Base-by-base conservation (phyloP, 352 stramenopile species). In the Pythium aristosporum region DNA sequence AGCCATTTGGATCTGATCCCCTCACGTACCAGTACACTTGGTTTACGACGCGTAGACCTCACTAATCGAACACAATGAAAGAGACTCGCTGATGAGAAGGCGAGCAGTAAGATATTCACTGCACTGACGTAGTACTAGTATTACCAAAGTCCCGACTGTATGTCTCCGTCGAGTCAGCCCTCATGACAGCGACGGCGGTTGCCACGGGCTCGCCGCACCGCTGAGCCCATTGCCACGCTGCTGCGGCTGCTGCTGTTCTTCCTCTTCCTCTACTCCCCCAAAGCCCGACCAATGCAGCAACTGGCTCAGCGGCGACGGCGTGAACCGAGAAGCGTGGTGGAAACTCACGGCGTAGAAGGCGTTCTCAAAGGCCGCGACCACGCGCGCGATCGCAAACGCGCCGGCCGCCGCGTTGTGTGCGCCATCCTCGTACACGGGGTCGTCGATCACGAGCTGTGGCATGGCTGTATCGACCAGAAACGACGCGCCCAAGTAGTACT, bases 401-500 rank as follows among this genome's bases (percentile, higher is more conserved):
- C 86, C 82, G 0, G 86, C 86, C 6, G 81, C 86, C 2, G 80
- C 84, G 48, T 95, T 95, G 65, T 92, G 83, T 47, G 91, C 82
- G 20, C 85, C 83, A 41, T 89, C 81, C 36, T 69, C 70, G 63
- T 93, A 87, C 54, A 92, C 81, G 0, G 86, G 86, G 42, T 95
- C 86, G 59, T 95, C 86, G 36, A 95, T 85, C 50, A 95, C 82
- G 37, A 95, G 79, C 67, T 89, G 84, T 23, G 83, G 84, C 80
- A 92, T 88, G 42, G 80, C 79, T 37, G 62, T 34, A 21, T 57
- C 59, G 13, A 73, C 16, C n/a, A 57, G 55, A 47, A 51, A 48
- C 8, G 48, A 48, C 42, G 37, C 48, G 20, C 21, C 57, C 36
- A 93, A 69, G 7, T 86, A 85, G 54, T 94, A 94, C 63, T 86